Evolutionary conservation across 2,329 filamentous ascomycete species (phyloP).

Genomic region (Cercospora beticola): DNA sequence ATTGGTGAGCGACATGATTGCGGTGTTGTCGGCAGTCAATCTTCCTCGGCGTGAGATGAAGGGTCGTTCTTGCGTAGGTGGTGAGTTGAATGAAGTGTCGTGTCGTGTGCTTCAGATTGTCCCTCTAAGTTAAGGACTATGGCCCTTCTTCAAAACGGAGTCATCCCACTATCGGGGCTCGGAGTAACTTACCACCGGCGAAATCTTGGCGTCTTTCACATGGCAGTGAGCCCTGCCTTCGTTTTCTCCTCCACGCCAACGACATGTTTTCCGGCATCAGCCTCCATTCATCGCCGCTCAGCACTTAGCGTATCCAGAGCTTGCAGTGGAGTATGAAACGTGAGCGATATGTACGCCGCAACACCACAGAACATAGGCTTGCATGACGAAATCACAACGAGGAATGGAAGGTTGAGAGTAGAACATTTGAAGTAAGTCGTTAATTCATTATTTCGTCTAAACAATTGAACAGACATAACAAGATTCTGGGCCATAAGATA

Average conservation of each 20-base stretch:
- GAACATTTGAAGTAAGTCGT: background rate
- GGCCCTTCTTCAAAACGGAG: constrained; percentile 5
- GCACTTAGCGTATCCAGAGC: background rate
- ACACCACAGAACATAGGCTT: background rate
- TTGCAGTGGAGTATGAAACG: background rate
- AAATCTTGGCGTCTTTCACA: background rate
- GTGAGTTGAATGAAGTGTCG: background rate
- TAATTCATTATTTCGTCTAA: background rate
- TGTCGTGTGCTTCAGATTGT: constrained; percentile 7
- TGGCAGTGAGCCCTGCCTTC: background rate
- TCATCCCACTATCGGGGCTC: background rate
- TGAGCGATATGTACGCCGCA: background rate
- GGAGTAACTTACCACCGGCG: background rate
- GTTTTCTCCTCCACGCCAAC: background rate
- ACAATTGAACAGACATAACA: background rate
- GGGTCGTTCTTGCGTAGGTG: background rate
- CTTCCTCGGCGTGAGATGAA: constrained; percentile 2
- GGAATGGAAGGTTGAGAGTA: background rate
- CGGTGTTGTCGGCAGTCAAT: constrained; percentile 36
- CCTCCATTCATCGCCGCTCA: background rate
- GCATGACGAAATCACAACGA: background rate
- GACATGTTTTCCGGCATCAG: background rate
- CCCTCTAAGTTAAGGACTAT: background rate
- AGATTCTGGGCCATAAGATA: constrained; percentile 2
- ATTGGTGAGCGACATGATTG: constrained; percentile 90